Evolutionary conservation across 1,284 basidiomycete genomes (phyloP).

Genomic region (Vanrija sp.): DNA sequence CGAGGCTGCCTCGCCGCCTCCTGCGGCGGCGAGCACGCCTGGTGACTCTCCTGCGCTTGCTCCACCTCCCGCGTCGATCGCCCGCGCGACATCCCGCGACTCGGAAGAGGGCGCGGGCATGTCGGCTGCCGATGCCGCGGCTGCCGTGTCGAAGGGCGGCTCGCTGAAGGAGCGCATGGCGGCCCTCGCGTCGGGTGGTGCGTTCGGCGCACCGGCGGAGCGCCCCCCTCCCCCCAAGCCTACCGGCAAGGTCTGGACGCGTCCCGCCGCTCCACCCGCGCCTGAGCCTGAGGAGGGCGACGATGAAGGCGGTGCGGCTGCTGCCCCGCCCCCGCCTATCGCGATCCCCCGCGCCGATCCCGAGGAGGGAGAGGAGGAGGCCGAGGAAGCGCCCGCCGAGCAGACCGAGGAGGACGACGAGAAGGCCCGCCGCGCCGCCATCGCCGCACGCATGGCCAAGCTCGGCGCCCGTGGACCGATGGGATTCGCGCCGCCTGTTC

Average conservation of each 20-base stretch:
- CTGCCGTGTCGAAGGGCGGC: slow-evolving; percentile 62
- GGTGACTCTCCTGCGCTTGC: slow-evolving; percentile 5
- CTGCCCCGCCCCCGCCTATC: slow-evolving; percentile 1
- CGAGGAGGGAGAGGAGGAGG: slow-evolving; percentile 34
- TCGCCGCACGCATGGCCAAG: slow-evolving; percentile 52
- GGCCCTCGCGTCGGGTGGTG: slow-evolving; percentile 70
- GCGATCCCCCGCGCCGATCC: neutral
- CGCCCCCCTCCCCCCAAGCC: slow-evolving; percentile 57
- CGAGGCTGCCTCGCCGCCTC: slow-evolving; percentile 1
- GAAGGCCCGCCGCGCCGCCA: slow-evolving; percentile 50
- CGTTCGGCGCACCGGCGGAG: slow-evolving; percentile 58
- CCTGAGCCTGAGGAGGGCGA: slow-evolving; percentile 47
- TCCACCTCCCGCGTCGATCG: neutral
- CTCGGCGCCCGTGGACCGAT: slow-evolving; percentile 50
- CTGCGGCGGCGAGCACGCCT: slow-evolving; percentile 3
- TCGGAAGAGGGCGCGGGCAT: slow-evolving; percentile 51
- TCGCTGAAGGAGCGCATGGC: slow-evolving; percentile 90
- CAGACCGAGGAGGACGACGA: slow-evolving; percentile 47
- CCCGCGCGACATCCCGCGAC: slow-evolving; percentile 1
- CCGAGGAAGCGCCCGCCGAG: slow-evolving; percentile 41
- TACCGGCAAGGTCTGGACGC: slow-evolving; percentile 65
- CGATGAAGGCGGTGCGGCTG: slow-evolving; percentile 41
- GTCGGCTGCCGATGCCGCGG: slow-evolving; percentile 78
- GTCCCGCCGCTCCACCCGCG: slow-evolving; percentile 49
- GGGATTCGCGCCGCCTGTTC: slow-evolving; percentile 37